Conservation (phyloP, 2,329 filamentous ascomycete species). For the Penicillium sp. region DNA sequence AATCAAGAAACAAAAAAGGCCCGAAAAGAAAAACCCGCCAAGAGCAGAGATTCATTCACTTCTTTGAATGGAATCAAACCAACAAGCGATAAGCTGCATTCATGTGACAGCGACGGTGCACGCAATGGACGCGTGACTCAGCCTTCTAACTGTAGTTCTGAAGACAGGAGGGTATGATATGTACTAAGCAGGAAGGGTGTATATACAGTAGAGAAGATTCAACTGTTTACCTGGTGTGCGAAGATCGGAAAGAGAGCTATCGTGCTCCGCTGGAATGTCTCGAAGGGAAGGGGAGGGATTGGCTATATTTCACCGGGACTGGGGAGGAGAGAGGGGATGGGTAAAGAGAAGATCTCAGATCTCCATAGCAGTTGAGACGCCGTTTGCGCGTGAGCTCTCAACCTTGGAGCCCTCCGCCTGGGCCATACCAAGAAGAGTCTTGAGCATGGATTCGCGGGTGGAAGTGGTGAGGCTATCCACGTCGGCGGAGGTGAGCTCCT, state of each 20-base stretch:
- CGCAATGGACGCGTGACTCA: too few relatives aligned
- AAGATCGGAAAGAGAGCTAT: not conserved
- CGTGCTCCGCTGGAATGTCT: not conserved
- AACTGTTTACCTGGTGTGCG: too few relatives aligned
- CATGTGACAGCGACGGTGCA: too few relatives aligned
- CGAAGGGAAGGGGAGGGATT: not conserved
- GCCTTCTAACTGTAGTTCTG: too few relatives aligned
- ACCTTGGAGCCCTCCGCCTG: slow-evolving; percentile 26
- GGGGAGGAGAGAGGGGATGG: not conserved
- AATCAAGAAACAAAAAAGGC: too few relatives aligned
- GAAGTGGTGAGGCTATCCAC: slow-evolving; percentile 73
- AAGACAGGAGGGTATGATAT: too few relatives aligned
- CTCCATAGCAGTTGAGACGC: slow-evolving; percentile 39
- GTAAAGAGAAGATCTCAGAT: slow-evolving; percentile 30
- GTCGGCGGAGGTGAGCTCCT: slow-evolving; percentile 72
- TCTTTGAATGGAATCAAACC: too few relatives aligned
- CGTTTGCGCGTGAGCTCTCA: slow-evolving; percentile 25
- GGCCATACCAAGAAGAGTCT: slow-evolving; percentile 54
- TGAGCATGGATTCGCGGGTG: slow-evolving; percentile 76
- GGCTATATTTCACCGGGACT: not conserved
- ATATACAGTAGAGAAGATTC: slow-evolving; percentile 5
- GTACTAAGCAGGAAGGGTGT: slow-evolving; percentile 7
- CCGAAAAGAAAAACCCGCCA: not conserved
- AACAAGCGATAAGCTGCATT: too few relatives aligned
- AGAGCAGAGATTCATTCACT: too few relatives aligned